A percentile compares a stretch with the other conserved stretches of the same genome.
phyloP scores from a whole-genome alignment of 345 rosid species.

The Pugionium dolabratum region DNA sequence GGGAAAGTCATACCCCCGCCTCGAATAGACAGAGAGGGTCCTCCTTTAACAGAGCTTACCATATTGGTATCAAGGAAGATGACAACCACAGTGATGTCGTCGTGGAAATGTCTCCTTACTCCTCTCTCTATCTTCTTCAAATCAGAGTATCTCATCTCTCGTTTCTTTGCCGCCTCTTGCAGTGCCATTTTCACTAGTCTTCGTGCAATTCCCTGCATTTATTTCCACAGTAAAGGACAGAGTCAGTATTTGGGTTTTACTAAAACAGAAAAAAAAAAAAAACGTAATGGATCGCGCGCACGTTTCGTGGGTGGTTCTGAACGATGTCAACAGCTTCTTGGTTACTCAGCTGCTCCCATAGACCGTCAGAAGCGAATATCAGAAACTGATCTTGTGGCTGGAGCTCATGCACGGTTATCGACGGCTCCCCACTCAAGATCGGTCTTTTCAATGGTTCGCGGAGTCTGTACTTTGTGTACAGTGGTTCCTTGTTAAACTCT shows the following conservation, averaged over 20 bases:
- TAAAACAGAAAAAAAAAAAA: constrained; percentile 7
- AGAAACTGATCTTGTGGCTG: constrained; percentile 76
- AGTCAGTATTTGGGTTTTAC: constrained; percentile 14
- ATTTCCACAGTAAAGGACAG: not conserved
- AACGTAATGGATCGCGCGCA: constrained; percentile 43
- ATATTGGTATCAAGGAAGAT: constrained; percentile 64
- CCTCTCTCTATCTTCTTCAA: constrained; percentile 48
- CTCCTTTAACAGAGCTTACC: constrained; percentile 62
- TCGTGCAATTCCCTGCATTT: constrained; percentile 65
- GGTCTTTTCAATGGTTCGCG: constrained; percentile 82
- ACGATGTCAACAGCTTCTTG: constrained; percentile 91
- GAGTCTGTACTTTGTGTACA: constrained; percentile 76
- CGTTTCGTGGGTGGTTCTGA: constrained; percentile 75
- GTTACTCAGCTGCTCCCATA: constrained; percentile 95
- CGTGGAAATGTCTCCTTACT: constrained; percentile 64
- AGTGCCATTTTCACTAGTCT: constrained; percentile 66
- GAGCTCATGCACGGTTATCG: constrained; percentile 66
- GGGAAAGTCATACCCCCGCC: constrained; percentile 78
- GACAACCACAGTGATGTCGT: constrained; percentile 67
- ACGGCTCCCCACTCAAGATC: constrained; percentile 83
- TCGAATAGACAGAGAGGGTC: constrained; percentile 67
- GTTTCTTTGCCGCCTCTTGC: constrained; percentile 50
- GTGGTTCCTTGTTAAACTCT: constrained; percentile 88
- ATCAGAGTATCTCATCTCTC: constrained; percentile 71
- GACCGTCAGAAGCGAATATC: constrained; percentile 96